Evolutionary conservation across 768 basidiomycete genomes (phyloP), one percentile per base, ranked within the genome.

Genomic region (Hydnomerulius pinastri): DNA sequence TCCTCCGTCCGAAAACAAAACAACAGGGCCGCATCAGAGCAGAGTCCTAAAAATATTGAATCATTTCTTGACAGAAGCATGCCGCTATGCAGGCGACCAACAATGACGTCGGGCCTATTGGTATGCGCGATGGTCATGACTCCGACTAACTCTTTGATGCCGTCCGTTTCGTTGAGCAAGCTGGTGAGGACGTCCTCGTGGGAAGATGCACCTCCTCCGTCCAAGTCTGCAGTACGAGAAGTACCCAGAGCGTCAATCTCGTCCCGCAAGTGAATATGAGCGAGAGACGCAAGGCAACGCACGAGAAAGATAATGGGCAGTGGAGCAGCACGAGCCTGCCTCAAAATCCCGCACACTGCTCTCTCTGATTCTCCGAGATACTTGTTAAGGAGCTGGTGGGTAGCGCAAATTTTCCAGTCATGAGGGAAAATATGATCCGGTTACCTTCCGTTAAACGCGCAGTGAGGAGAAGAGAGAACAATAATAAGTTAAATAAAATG

Each of bases 41-140:
- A 24, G 93, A 79, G 64, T 99, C 96, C 97, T 99, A 17, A 52
- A 18, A 10, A 10, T 33, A 15, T 18, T n/a, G n/a, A n/a, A n/a
- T n/a, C n/a, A n/a, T n/a, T n/a, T n/a, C n/a, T n/a, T n/a, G n/a
- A n/a, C n/a, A n/a, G n/a, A n/a, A n/a, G n/a, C n/a, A 30, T 37
- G n/a, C 41, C 15, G 20, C n/a, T 21, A 41, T 4, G 18, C 21
- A 21, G 20, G 21, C 15, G 38, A 77, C 90, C 65, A 53, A 90
- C 88, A 36, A 97, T 85, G n/a, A 84, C 83, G 53, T 97, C 94
- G 7, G 97, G 97, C 49, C 95, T 73, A 65, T 99, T 98, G 11
- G 97, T 99, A 0, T 97, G 97, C 1, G 93, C 97, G 9, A 99
- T 82, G 28, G 98, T 82, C 1, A 92, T 95, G n/a, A 99, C 97